Percentiles rank a stretch among this genome's conserved stretches.
These are phyloP conservation scores for Apiotrichum gamsii DNA, from an alignment of 1,284 basidiomycete genomes.

Conservation along the genomic window DNA sequence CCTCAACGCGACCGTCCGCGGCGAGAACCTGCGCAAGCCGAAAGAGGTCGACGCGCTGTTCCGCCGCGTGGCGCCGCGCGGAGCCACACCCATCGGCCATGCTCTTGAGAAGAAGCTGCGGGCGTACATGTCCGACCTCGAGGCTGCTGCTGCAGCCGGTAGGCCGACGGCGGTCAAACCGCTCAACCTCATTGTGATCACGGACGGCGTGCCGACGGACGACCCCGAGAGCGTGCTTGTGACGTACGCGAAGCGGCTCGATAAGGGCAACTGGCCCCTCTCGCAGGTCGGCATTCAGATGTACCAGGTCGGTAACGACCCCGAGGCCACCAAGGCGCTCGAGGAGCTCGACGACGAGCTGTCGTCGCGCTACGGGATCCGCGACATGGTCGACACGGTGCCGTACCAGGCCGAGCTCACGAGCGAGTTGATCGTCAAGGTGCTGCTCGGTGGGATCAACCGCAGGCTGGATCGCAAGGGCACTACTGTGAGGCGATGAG, in stretches of 20 bases:
- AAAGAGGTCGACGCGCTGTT: conserved; percentile 41
- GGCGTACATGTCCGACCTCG: conserved; percentile 36
- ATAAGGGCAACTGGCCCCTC: conserved; percentile 39
- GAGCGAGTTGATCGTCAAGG: conserved; percentile 35
- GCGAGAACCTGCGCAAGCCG: conserved; percentile 22
- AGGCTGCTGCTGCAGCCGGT: conserved; percentile 12
- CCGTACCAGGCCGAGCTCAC: conserved; percentile 29
- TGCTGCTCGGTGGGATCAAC: conserved; percentile 39
- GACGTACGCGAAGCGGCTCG: conserved; percentile 32
- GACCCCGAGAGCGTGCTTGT: conserved; percentile 35
- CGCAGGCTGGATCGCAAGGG: conserved; percentile 23
- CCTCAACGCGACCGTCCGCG: conserved; percentile 36
- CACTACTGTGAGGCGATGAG: no score
- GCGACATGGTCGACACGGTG: conserved; percentile 44
- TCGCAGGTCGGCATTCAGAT: conserved; percentile 47
- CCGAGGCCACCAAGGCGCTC: conserved; percentile 27
- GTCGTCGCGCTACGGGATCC: conserved; percentile 23
- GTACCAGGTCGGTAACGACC: conserved; percentile 42
- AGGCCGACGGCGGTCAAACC: conserved; percentile 25
- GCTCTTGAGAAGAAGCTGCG: conserved; percentile 34
- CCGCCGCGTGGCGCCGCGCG: conserved; percentile 31
- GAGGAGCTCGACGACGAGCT: conserved; percentile 42
- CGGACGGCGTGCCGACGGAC: conserved; percentile 34
- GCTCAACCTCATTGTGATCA: conserved; percentile 39
- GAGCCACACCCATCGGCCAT: conserved; percentile 37